Conservation (phyloP, 345 rosid species). For the Leavenworthia alabamica region DNA sequence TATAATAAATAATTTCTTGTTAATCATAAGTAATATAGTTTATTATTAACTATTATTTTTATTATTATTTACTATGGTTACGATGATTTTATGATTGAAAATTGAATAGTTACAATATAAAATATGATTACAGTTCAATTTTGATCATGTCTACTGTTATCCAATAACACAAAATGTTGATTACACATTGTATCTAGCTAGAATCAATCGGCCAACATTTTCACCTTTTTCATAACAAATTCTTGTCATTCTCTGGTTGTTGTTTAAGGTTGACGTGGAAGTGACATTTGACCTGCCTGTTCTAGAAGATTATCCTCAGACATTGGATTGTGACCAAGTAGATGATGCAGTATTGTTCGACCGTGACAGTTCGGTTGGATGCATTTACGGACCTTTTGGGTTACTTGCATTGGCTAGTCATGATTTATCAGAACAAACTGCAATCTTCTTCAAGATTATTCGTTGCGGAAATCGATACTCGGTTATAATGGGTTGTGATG, state of each 20-base stretch:
- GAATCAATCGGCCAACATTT: not conserved
- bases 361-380: constrained; percentile 24
- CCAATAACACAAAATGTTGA: no score
- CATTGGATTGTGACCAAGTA: constrained; percentile 19
- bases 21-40: no score
- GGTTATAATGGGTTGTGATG: constrained; percentile 44
- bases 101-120: no score
- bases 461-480: constrained; percentile 24
- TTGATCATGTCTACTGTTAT: no score
- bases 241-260: not conserved
- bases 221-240: no score
- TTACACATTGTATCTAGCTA: no score
- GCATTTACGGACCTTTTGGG: constrained; percentile 57
- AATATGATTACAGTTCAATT: no score
- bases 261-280: constrained; percentile 45
- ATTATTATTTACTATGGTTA: no score
- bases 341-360: constrained; percentile 41
- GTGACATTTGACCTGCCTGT: constrained; percentile 38
- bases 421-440: constrained; percentile 50
- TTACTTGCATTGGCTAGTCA: constrained; percentile 49
- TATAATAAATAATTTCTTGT: no score
- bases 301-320: constrained; percentile 19
- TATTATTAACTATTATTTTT: no score
- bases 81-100: no score
- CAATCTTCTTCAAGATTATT: constrained; percentile 49